Percentiles rank a stretch among this genome's conserved stretches.
Evolutionary conservation across 352 stramenopile species (phyloP).

Genomic region (Phytopythium delawarense): DNA sequence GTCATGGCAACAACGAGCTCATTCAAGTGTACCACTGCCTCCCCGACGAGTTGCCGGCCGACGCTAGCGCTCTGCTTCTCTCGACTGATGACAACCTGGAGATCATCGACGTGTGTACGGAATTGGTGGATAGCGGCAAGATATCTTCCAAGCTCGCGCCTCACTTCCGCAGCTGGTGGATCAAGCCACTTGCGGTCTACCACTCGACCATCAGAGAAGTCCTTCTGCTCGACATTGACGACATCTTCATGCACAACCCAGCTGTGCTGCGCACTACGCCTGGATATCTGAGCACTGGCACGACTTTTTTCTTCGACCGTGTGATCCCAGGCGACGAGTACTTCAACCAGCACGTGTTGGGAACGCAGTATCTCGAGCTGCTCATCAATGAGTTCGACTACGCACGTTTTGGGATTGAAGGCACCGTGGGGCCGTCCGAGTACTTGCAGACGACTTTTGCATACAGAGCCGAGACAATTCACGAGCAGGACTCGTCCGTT

Average conservation of each 20-base stretch:
- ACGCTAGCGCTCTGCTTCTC: not conserved
- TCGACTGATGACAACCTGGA: slow-evolving; percentile 6
- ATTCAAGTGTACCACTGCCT: slow-evolving; percentile 26
- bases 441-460: slow-evolving; percentile 29
- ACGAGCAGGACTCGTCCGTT: slow-evolving; percentile 50
- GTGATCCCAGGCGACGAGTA: slow-evolving; percentile 19
- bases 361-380: slow-evolving; percentile 20
- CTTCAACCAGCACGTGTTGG: slow-evolving; percentile 22
- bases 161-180: slow-evolving; percentile 19
- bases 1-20: slow-evolving; percentile 15
- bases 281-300: slow-evolving; percentile 29
- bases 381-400: slow-evolving; percentile 34
- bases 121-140: not conserved
- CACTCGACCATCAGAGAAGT: slow-evolving; percentile 17
- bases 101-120: slow-evolving; percentile 23
- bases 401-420: slow-evolving; percentile 16
- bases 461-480: slow-evolving; percentile 24
- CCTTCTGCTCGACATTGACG: slow-evolving; percentile 30
- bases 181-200: slow-evolving; percentile 22
- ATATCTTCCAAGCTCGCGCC: slow-evolving; percentile 2
- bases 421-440: slow-evolving; percentile 10
- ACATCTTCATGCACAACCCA: slow-evolving; percentile 30
- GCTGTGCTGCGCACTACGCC: slow-evolving; percentile 17
- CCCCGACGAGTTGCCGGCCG: slow-evolving; percentile 11
- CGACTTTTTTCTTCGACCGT: slow-evolving; percentile 47